Evolutionary conservation across 306 rosid species (phyloP).

Genomic region (Cucurbita argyrosperma): DNA sequence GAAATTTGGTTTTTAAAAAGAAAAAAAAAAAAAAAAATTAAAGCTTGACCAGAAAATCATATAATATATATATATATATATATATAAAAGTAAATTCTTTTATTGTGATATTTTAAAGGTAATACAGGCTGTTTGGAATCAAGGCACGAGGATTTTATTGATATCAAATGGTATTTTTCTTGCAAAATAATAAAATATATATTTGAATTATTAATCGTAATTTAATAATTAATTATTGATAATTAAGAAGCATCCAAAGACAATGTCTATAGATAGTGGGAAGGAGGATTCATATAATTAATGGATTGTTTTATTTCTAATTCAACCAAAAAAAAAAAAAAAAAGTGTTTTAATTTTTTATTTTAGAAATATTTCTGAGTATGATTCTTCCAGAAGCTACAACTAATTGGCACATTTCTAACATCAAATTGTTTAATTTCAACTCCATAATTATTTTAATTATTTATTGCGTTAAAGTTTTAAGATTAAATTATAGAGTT

Average conservation of each 20-base stretch:
- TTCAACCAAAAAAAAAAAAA: neutral
- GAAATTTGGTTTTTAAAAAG: too few relatives aligned
- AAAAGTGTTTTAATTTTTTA: neutral
- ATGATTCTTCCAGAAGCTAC: neutral
- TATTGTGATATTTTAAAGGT: slow-evolving; percentile 11
- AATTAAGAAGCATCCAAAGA: neutral
- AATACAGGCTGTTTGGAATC: slow-evolving; percentile 48
- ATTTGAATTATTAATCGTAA: neutral
- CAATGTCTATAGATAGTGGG: neutral
- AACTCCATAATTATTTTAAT: too few relatives aligned
- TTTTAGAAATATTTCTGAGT: neutral
- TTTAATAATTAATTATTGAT: neutral
- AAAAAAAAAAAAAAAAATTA: neutral
- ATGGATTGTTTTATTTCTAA: neutral
- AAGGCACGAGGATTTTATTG: slow-evolving; percentile 31
- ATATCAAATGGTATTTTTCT: neutral
- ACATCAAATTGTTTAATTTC: too few relatives aligned
- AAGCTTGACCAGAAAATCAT: neutral
- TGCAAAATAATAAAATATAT: neutral
- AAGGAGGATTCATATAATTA: neutral
- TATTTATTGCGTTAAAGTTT: too few relatives aligned
- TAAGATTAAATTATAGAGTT: too few relatives aligned
- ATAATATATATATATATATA: neutral
- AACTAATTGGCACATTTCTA: neutral
- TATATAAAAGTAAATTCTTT: slow-evolving; percentile 13